phyloP scores from a whole-genome alignment of 2,329 filamentous ascomycete species.

The Bipolaris cookei region DNA sequence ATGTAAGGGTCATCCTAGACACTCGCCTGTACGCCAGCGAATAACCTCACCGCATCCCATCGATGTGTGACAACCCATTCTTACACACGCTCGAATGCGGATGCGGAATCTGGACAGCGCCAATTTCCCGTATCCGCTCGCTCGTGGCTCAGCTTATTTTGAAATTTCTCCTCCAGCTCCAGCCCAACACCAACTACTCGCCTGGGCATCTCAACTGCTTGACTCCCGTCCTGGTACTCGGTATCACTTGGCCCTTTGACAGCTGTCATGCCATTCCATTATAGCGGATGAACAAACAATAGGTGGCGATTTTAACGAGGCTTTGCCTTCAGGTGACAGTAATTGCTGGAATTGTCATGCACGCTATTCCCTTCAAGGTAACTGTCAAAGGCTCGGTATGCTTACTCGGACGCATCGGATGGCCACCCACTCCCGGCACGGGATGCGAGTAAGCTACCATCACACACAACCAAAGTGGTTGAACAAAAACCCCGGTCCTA shows the following conservation, averaged over 20 bases:
- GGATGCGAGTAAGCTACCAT: slow-evolving; percentile 20
- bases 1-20: slow-evolving; percentile 17
- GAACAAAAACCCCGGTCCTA: slow-evolving; percentile 5
- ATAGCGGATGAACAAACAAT: slow-evolving; percentile 16
- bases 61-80: slow-evolving; percentile 23
- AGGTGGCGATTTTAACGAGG: slow-evolving; percentile 13
- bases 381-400: slow-evolving; percentile 18
- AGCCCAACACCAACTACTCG: background rate
- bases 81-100: slow-evolving; percentile 17
- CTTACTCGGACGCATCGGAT: slow-evolving; percentile 20
- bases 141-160: slow-evolving; percentile 22
- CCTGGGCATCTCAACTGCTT: slow-evolving; percentile 7
- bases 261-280: slow-evolving; percentile 15
- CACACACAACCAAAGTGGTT: slow-evolving; percentile 3
- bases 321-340: slow-evolving; percentile 7
- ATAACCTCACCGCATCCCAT: slow-evolving; percentile 29
- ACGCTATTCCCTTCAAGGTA: slow-evolving; percentile 9
- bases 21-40: slow-evolving; percentile 23
- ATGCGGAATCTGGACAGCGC: slow-evolving; percentile 21
- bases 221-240: slow-evolving; percentile 23
- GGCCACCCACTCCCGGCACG: slow-evolving; percentile 14
- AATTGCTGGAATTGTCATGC: slow-evolving; percentile 6
- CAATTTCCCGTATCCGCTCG: slow-evolving; percentile 17
- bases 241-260: slow-evolving; percentile 15
- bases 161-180: slow-evolving; percentile 11